These are phyloP conservation scores for Pichia terricola DNA, from an alignment of 1,139 yeast species.

Conservation along the genomic window DNA sequence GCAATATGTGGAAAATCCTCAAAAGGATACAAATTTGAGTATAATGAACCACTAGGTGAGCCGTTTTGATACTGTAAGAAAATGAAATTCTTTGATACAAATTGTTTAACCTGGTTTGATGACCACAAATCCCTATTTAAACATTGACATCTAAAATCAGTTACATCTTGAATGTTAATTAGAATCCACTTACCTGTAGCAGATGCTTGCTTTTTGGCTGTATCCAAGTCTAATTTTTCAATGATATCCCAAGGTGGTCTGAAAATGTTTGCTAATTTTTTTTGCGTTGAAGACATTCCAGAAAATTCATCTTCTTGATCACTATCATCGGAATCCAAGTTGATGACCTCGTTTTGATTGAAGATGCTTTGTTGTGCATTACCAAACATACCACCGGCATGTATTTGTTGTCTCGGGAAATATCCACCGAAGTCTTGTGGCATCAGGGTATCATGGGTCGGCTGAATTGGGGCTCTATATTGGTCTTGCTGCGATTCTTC, in stretches of 20 bases:
- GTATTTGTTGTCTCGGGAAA: background rate
- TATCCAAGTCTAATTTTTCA: conserved; percentile 52
- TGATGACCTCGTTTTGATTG: conserved; percentile 34
- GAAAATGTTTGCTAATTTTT: conserved; percentile 69
- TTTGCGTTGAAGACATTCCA: conserved; percentile 44
- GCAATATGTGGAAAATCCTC: conserved; percentile 74
- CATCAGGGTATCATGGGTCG: conserved; percentile 66
- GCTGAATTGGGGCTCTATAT: conserved; percentile 72
- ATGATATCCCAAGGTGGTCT: conserved; percentile 92
- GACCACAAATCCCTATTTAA: conserved; percentile 94
- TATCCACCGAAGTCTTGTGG: conserved; percentile 15
- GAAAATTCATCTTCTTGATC: conserved; percentile 16
- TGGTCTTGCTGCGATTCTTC: conserved; percentile 33
- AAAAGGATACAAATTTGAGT: conserved; percentile 61
- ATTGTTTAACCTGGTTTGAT: conserved; percentile 49
- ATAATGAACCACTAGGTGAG: conserved; percentile 63
- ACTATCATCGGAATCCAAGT: conserved; percentile 16
- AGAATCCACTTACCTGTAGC: conserved; percentile 68
- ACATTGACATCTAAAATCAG: conserved; percentile 82
- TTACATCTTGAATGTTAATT: conserved; percentile 75
- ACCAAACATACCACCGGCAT: conserved; percentile 31
- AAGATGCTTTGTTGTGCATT: conserved; percentile 36
- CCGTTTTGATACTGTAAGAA: conserved; percentile 77
- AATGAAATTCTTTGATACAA: conserved; percentile 59
- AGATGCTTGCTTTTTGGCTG: conserved; percentile 63